Percentiles rank a stretch among this genome's conserved stretches.
Conservation (phyloP, 2,329 filamentous ascomycete genomes). For the Byssoonygena ceratinophila region DNA sequence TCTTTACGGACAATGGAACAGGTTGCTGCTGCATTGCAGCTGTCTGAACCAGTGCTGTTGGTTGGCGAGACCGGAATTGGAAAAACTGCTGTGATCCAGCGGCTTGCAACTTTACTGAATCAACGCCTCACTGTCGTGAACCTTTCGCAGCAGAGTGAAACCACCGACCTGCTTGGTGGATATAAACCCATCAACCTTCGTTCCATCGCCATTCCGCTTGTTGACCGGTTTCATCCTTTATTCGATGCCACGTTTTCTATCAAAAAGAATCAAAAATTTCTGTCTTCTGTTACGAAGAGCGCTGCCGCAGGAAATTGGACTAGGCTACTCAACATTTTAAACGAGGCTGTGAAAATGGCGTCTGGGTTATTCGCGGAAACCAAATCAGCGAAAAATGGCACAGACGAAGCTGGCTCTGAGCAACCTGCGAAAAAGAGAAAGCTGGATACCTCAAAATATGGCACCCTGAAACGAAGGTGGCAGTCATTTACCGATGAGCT, state of each 20-base stretch:
- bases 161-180: conserved; percentile 85
- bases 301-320: conserved; percentile 77
- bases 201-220: conserved; percentile 74
- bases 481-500: conserved; percentile 64
- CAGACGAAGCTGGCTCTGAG: conserved; percentile 36
- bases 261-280: conserved; percentile 76
- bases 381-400: conserved; percentile 37
- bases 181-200: conserved; percentile 93
- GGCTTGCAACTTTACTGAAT: conserved; percentile 71
- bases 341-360: conserved; percentile 80
- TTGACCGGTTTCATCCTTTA: conserved; percentile 86
- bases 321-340: conserved; percentile 76
- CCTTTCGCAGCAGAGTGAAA: conserved; percentile 94
- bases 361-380: conserved; percentile 54
- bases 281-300: conserved; percentile 68
- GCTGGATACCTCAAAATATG: conserved; percentile 44
- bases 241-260: conserved; percentile 80
- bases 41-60: conserved; percentile 79
- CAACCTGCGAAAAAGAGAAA: conserved; percentile 64
- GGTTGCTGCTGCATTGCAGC: conserved; percentile 68
- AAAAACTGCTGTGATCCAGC: conserved; percentile 93
- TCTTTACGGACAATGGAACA: conserved; percentile 79
- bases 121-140: conserved; percentile 89
- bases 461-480: conserved; percentile 61
- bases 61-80: conserved; percentile 99